These are phyloP conservation scores for Tricholoma flavovirens DNA, from an alignment of 768 basidiomycete genomes.

Conservation along the genomic window DNA sequence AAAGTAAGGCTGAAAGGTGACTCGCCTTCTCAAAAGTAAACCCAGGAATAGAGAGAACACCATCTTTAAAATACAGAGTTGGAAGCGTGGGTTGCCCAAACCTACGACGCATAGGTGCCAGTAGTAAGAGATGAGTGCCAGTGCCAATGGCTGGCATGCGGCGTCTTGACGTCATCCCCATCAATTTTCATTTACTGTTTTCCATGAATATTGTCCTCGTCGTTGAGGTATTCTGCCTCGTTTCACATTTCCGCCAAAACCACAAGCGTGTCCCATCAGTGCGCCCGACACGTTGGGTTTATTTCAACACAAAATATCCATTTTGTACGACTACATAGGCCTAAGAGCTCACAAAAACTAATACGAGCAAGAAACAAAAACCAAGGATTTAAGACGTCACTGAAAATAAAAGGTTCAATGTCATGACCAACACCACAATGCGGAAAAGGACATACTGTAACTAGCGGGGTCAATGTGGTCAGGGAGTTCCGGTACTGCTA, in stretches of 20 bases:
- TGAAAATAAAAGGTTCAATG: slow-evolving; percentile 8
- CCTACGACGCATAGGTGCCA: slow-evolving; percentile 41
- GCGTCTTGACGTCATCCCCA: too few relatives aligned
- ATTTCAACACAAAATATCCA: slow-evolving; percentile 10
- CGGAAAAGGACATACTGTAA: slow-evolving; percentile 67
- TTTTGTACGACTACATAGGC: slow-evolving; percentile 3
- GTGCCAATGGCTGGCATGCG: too few relatives aligned
- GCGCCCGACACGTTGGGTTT: too few relatives aligned
- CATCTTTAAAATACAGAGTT: slow-evolving; percentile 53
- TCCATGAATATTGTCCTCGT: too few relatives aligned
- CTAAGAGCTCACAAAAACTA: not conserved
- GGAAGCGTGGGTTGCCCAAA: slow-evolving; percentile 53
- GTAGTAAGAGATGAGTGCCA: too few relatives aligned
- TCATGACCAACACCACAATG: not conserved
- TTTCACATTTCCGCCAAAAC: too few relatives aligned
- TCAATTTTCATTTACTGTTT: too few relatives aligned
- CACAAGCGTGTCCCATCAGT: too few relatives aligned
- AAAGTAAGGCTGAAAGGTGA: not conserved
- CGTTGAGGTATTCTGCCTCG: too few relatives aligned
- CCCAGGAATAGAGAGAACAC: slow-evolving; percentile 59
- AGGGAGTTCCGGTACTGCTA: slow-evolving; percentile 92
- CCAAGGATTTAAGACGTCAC: slow-evolving; percentile 21
- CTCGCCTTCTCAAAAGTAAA: slow-evolving; percentile 66
- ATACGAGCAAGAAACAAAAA: slow-evolving; percentile 2
- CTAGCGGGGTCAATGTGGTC: slow-evolving; percentile 91